Evolutionary conservation across 2,329 filamentous ascomycete genomes (phyloP).

Genomic region (Trichoderma sp.): DNA sequence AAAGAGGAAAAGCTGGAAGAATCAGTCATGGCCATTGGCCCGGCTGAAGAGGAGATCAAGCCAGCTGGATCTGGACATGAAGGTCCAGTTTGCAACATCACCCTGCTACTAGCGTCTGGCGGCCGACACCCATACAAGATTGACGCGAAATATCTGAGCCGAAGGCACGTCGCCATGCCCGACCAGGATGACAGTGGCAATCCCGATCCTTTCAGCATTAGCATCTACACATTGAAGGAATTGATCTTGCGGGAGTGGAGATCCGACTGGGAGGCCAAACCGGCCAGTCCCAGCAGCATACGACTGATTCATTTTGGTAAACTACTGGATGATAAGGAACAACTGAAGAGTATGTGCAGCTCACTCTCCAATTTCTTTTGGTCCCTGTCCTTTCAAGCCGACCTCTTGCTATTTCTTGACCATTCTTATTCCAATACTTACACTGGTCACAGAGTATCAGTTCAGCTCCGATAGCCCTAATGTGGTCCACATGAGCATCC

Average conservation of each 20-base stretch:
- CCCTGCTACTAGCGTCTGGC: constrained; percentile 75
- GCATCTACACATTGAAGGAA: constrained; percentile 90
- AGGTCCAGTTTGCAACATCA: constrained; percentile 64
- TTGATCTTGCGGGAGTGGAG: constrained; percentile 91
- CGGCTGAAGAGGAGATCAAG: constrained; percentile 42
- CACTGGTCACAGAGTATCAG: constrained; percentile 61
- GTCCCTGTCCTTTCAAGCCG: background rate
- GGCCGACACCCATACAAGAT: constrained; percentile 87
- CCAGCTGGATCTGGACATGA: constrained; percentile 33
- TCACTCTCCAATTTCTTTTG: background rate
- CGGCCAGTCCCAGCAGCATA: constrained; percentile 83
- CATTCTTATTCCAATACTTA: background rate
- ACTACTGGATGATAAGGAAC: constrained; percentile 82
- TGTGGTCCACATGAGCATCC: constrained; percentile 92
- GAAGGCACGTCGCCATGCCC: constrained; percentile 74
- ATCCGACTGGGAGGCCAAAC: constrained; percentile 84
- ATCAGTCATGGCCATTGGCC: constrained; percentile 42
- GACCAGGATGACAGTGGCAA: constrained; percentile 56
- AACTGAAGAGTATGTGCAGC: constrained; percentile 67
- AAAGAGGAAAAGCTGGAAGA: constrained; percentile 29
- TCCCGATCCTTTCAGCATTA: constrained; percentile 82
- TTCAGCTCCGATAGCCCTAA: constrained; percentile 73
- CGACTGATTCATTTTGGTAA: constrained; percentile 89
- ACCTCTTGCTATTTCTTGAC: background rate
- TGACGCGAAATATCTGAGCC: constrained; percentile 78